A percentile compares a stretch with the other conserved stretches of the same genome.
These are phyloP conservation scores for Calocybe gangraenosa DNA, from an alignment of 768 basidiomycete species.

Conservation along the genomic window DNA sequence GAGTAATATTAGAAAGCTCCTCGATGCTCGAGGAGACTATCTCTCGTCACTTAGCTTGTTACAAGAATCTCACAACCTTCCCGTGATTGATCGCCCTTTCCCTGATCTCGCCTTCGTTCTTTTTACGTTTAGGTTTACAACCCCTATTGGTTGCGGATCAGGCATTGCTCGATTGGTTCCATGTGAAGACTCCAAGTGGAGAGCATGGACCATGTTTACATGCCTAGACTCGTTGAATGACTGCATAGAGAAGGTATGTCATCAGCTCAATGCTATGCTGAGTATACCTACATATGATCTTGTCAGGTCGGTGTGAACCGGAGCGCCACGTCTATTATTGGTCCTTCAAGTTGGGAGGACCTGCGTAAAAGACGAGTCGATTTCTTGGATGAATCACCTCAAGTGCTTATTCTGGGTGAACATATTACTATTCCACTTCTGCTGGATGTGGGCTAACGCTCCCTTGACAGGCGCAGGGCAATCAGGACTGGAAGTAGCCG, in stretches of 20 bases:
- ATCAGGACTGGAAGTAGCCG: slow-evolving; percentile 56
- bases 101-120: slow-evolving; percentile 8
- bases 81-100: slow-evolving; percentile 8
- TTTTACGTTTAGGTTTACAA: slow-evolving; percentile 41
- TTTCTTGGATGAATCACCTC: slow-evolving; percentile 44
- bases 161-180: slow-evolving; percentile 52
- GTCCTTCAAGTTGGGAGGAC: slow-evolving; percentile 33
- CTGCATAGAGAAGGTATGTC: slow-evolving; percentile 32
- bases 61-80: slow-evolving; percentile 6
- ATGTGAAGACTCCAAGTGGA: slow-evolving; percentile 39
- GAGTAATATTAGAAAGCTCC: slow-evolving; percentile 6
- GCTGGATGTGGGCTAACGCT: not conserved
- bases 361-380: slow-evolving; percentile 34
- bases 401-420: slow-evolving; percentile 50
- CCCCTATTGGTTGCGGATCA: slow-evolving; percentile 35
- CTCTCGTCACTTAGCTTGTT: slow-evolving; percentile 4
- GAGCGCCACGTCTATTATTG: not conserved
- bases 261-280: slow-evolving; percentile 22
- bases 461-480: slow-evolving; percentile 38
- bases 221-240: slow-evolving; percentile 44
- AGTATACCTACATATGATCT: not conserved
- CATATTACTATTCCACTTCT: not conserved
- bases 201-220: slow-evolving; percentile 50
- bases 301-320: slow-evolving; percentile 12
- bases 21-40: slow-evolving; percentile 1